Evolutionary conservation across 768 basidiomycete genomes (phyloP).

Genomic region (Leccinum aurantiacum): DNA sequence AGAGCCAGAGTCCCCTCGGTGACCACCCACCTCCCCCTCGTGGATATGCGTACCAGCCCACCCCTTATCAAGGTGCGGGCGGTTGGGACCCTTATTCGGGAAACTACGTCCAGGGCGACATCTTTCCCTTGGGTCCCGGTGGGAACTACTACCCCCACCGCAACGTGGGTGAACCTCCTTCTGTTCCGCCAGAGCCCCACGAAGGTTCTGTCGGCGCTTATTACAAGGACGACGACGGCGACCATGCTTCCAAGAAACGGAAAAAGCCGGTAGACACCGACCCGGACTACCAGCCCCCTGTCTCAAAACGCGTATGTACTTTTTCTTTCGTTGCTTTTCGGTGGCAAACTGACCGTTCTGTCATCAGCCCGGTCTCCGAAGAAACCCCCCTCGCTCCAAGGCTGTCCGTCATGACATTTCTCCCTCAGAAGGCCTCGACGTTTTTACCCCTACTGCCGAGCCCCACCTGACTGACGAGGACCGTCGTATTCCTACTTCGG

Average conservation of each 20-base stretch:
- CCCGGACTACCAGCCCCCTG: conserved; percentile 52
- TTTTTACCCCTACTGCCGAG: conserved; percentile 17
- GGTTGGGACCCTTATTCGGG: conserved; percentile 41
- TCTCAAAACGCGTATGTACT: conserved; percentile 53
- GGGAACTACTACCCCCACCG: conserved; percentile 37
- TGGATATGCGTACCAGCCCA: conserved; percentile 39
- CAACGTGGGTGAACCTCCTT: conserved; percentile 15
- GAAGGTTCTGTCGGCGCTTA: conserved; percentile 24
- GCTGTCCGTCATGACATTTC: conserved; percentile 31
- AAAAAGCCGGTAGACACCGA: conserved; percentile 49
- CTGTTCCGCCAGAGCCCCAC: conserved; percentile 20
- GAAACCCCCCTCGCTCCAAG: conserved; percentile 41
- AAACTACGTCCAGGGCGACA: conserved; percentile 39
- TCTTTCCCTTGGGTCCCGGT: conserved; percentile 38
- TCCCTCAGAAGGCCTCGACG: conserved; percentile 24
- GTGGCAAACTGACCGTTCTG: not conserved
- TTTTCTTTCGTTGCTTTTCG: not conserved
- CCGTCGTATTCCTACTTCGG: conserved; percentile 58
- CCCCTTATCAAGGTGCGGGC: conserved; percentile 38
- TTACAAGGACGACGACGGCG: conserved; percentile 33
- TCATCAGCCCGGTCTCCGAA: conserved; percentile 42
- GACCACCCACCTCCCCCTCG: conserved; percentile 35
- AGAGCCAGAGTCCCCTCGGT: conserved; percentile 27
- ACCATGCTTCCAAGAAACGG: conserved; percentile 47
- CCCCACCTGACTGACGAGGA: conserved; percentile 40